These are phyloP conservation scores for Aspergillus ustus DNA, from an alignment of 2,329 filamentous ascomycete species.

Conservation along the genomic window DNA sequence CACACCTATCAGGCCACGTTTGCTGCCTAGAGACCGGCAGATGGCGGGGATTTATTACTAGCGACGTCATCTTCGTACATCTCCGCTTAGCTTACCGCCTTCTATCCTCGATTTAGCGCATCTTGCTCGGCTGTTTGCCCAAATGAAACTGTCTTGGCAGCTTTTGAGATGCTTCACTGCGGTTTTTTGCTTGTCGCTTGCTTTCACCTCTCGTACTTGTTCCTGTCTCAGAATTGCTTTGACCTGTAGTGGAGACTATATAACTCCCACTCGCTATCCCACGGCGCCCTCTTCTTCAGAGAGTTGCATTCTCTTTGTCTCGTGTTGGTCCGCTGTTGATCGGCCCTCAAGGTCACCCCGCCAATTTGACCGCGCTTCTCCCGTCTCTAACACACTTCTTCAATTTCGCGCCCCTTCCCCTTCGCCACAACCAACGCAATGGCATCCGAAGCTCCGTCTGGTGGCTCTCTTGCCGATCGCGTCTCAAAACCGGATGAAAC, in stretches of 20 bases:
- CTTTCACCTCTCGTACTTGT: neutral
- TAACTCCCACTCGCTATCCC: neutral
- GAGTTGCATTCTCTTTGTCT: constrained; percentile 15
- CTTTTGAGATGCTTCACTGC: constrained; percentile 13
- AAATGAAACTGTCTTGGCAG: constrained; percentile 21
- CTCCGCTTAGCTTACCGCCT: constrained; percentile 21
- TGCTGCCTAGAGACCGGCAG: constrained; percentile 7
- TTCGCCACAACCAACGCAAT: constrained; percentile 31
- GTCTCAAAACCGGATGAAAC: constrained; percentile 49
- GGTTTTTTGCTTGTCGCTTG: constrained; percentile 23
- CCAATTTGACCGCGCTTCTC: constrained; percentile 5
- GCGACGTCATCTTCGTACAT: constrained; percentile 17
- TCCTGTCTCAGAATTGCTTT: constrained; percentile 4
- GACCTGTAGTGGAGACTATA: neutral
- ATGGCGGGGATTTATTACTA: constrained; percentile 1
- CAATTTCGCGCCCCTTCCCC: neutral
- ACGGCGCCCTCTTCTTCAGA: neutral
- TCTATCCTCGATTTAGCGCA: neutral
- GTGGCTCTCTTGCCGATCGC: constrained; percentile 53
- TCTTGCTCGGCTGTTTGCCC: constrained; percentile 12
- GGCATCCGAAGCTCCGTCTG: constrained; percentile 44
- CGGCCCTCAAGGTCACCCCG: constrained; percentile 11
- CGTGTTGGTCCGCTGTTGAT: constrained; percentile 3
- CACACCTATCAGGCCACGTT: constrained; percentile 26
- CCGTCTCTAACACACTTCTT: neutral